These are phyloP conservation scores for Salix dunnii DNA, from an alignment of 345 rosid species.

Conservation along the genomic window DNA sequence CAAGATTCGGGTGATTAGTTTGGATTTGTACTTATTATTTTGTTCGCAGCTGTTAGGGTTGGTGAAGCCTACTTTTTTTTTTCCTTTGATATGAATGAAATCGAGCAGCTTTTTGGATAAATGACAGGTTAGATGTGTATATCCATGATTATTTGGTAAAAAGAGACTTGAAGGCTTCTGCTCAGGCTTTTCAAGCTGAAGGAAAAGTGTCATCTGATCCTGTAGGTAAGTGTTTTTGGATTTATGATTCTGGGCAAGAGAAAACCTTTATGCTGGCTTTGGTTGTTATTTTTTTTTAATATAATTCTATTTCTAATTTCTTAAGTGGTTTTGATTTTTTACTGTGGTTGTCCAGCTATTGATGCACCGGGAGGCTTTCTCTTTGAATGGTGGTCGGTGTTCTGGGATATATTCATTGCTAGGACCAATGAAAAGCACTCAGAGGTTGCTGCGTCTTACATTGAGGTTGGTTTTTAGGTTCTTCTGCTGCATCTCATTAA, in stretches of 20 bases:
- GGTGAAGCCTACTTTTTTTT: background rate
- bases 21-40: background rate
- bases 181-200: constrained; percentile 97
- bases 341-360: constrained; percentile 56
- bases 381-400: constrained; percentile 99
- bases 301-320: background rate
- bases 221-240: constrained; percentile 54
- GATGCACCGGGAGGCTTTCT: constrained; percentile 99
- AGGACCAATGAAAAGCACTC: constrained; percentile 98
- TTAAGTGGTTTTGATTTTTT: constrained; percentile 13
- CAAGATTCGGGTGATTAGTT: background rate
- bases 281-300: background rate
- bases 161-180: constrained; percentile 91
- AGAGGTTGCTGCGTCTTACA: constrained; percentile 96
- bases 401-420: constrained; percentile 99
- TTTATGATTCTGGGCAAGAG: background rate
- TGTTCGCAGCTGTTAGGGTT: constrained; percentile 1
- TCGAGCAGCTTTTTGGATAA: background rate
- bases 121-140: constrained; percentile 89
- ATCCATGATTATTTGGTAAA: constrained; percentile 95
- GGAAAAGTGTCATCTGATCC: constrained; percentile 98
- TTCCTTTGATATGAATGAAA: background rate
- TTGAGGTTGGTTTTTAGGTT: constrained; percentile 56
- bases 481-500: background rate
- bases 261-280: background rate